Evolutionary conservation across 352 stramenopile genomes (phyloP).

Genomic region (Aphanomyces cochlioides): DNA sequence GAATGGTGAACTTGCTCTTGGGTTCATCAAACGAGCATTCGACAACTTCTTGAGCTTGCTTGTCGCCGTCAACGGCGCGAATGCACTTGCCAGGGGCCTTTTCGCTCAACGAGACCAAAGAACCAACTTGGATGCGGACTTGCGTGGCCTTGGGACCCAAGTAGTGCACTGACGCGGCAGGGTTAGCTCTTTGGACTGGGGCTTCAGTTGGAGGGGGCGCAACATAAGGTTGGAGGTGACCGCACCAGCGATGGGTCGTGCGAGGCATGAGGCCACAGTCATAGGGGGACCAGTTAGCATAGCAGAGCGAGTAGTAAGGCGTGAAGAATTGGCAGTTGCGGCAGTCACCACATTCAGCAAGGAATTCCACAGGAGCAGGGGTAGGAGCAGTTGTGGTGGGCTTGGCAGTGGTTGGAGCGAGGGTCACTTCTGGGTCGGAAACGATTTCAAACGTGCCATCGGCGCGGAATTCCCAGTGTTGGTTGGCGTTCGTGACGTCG

Average conservation of each 20-base stretch:
- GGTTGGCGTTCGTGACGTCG: constrained; percentile 27
- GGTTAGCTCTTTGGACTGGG: neutral
- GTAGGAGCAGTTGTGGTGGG: neutral
- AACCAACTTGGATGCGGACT: constrained; percentile 15
- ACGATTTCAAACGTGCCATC: constrained; percentile 7
- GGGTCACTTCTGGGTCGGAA: neutral
- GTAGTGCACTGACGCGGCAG: neutral
- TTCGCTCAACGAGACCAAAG: neutral
- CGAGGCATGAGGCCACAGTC: constrained; percentile 7
- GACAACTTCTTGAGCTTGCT: neutral
- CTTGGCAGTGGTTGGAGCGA: neutral
- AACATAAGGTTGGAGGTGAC: neutral
- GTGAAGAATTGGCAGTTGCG: constrained; percentile 22
- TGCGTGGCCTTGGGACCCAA: constrained; percentile 1
- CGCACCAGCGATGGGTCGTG: constrained; percentile 12
- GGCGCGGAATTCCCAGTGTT: constrained; percentile 18
- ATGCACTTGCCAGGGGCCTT: constrained; percentile 14
- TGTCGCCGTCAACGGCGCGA: neutral
- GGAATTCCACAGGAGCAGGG: neutral
- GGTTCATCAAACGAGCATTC: neutral
- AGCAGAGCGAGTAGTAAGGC: constrained; percentile 14
- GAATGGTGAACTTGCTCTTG: constrained; percentile 34
- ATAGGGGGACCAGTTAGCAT: neutral
- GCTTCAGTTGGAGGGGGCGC: constrained; percentile 29
- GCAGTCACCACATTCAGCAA: constrained; percentile 7